phyloP scores from a whole-genome alignment of 129 eudicot genomes.

The Pseudognaphalium luteoalbum region DNA sequence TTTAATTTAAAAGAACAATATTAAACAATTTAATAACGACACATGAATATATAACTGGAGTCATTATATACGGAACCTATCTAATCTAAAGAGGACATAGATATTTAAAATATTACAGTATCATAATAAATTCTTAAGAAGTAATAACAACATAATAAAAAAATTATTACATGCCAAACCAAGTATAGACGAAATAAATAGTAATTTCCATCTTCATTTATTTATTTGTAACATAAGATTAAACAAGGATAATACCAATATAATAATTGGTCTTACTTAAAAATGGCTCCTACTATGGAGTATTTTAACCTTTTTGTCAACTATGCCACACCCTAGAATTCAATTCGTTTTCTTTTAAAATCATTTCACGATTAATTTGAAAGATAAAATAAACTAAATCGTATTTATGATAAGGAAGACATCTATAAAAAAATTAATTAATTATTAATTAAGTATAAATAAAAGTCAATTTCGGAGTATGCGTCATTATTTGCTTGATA shows the following conservation, averaged over 20 bases:
- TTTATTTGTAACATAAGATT: not conserved
- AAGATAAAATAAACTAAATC: too few relatives aligned
- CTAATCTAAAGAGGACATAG: not conserved
- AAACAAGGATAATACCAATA: not conserved
- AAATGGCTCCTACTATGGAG: not conserved
- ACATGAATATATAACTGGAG: too few relatives aligned
- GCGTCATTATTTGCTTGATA: not conserved
- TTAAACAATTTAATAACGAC: too few relatives aligned
- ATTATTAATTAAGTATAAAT: not conserved
- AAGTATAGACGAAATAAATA: not conserved
- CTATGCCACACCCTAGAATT: slow-evolving; percentile 21
- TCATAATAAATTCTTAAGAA: not conserved
- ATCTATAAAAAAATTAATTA: not conserved
- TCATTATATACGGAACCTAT: too few relatives aligned
- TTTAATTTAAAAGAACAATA: too few relatives aligned
- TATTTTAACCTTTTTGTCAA: slow-evolving; percentile 24
- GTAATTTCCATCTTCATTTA: not conserved
- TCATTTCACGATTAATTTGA: not conserved
- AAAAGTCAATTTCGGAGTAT: not conserved
- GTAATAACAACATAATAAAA: not conserved
- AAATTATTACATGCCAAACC: not conserved
- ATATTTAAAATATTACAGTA: too few relatives aligned
- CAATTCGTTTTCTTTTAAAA: not conserved
- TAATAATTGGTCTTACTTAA: not conserved
- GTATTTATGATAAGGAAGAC: not conserved